Evolutionary conservation across 2,329 filamentous ascomycete genomes (phyloP).

Genomic region (Fusarium temperatum): DNA sequence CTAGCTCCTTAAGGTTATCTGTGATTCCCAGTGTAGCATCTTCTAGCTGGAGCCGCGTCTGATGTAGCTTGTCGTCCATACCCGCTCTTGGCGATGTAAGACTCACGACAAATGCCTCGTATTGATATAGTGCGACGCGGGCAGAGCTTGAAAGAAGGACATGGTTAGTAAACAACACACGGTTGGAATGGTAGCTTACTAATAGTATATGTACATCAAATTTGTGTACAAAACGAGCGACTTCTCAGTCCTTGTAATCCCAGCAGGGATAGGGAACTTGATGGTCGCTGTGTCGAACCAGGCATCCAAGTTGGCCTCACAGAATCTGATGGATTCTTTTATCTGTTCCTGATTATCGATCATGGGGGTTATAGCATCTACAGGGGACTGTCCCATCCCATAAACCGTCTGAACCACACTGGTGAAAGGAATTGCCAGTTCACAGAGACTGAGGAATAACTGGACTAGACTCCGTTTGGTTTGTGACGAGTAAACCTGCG

Average conservation of each 20-base stretch:
- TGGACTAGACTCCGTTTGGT: not conserved
- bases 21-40: constrained; percentile 6
- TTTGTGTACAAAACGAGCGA: constrained; percentile 17
- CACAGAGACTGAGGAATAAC: not conserved
- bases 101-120: not conserved
- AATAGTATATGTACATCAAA: constrained; percentile 27
- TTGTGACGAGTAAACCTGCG: not conserved
- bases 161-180: accelerated
- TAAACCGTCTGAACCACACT: not conserved
- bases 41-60: not conserved
- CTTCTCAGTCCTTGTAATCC: not conserved
- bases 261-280: constrained; percentile 10
- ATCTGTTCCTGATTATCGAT: accelerated
- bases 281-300: constrained; percentile 9
- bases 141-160: not conserved
- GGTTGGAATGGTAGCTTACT: accelerated
- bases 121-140: not conserved
- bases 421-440: not conserved
- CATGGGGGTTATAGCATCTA: not conserved
- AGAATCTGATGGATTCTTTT: accelerated
- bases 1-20: constrained; percentile 16
- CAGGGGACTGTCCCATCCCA: not conserved
- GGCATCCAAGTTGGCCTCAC: not conserved
- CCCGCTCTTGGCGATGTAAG: accelerated
- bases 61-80: not conserved